Evolutionary conservation across 2,329 filamentous ascomycete genomes (phyloP).

Genomic region (Cordyceps javanica): DNA sequence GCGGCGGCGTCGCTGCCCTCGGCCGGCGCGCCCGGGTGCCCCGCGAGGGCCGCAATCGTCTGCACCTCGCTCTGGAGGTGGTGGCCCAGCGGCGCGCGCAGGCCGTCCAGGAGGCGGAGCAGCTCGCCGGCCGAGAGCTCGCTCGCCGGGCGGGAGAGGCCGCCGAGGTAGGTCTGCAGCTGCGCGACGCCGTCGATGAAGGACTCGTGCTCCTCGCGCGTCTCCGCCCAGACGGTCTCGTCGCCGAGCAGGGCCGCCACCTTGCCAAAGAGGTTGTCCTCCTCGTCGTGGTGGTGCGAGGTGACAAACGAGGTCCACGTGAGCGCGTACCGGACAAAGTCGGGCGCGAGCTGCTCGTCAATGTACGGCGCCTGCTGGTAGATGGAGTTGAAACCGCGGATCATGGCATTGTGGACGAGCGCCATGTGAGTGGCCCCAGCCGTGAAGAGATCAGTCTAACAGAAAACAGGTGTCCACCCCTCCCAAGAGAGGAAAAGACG

Average conservation of each 20-base stretch:
- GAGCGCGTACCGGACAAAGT: slow-evolving; percentile 52
- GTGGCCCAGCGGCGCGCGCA: slow-evolving; percentile 43
- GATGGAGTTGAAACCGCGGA: slow-evolving; percentile 59
- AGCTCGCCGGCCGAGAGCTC: slow-evolving; percentile 41
- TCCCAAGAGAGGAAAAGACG: too few species aligned
- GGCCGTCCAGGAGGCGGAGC: slow-evolving; percentile 42
- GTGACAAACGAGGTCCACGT: slow-evolving; percentile 55
- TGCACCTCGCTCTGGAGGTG: slow-evolving; percentile 52
- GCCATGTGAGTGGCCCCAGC: slow-evolving; percentile 56
- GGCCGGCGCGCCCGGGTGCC: slow-evolving; percentile 45
- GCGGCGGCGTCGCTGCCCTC: slow-evolving; percentile 38
- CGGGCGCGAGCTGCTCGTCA: slow-evolving; percentile 42
- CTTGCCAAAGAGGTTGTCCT: slow-evolving; percentile 48
- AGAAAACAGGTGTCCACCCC: background rate
- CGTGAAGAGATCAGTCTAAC: slow-evolving; percentile 51
- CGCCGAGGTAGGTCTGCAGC: slow-evolving; percentile 46
- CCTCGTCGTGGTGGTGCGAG: slow-evolving; percentile 57
- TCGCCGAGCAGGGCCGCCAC: slow-evolving; percentile 46
- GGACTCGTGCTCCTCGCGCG: slow-evolving; percentile 47
- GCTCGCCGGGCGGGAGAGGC: slow-evolving; percentile 32
- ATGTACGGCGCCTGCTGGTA: slow-evolving; percentile 52
- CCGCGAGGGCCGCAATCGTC: slow-evolving; percentile 43
- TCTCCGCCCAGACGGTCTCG: slow-evolving; percentile 44
- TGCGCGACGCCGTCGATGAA: slow-evolving; percentile 46
- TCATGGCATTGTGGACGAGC: slow-evolving; percentile 55